phyloP scores from a whole-genome alignment of 2,329 filamentous ascomycete species.

The Fonsecaea nubica region DNA sequence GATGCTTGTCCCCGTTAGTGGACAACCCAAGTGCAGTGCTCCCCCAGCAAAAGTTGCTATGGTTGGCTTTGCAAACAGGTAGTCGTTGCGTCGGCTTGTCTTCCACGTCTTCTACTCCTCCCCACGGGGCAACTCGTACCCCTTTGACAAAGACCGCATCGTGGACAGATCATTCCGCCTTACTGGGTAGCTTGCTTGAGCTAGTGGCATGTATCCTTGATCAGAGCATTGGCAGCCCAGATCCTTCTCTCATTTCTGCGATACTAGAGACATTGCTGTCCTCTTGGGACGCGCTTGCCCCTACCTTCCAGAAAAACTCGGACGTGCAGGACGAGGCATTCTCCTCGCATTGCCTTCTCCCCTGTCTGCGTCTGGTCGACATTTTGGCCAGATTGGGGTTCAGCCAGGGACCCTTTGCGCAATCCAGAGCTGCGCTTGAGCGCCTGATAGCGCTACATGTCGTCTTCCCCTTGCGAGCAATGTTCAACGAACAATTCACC shows the following conservation, averaged over 20 bases:
- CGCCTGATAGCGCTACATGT: conserved; percentile 45
- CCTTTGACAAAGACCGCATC: conserved; percentile 17
- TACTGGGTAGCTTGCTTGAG: conserved; percentile 28
- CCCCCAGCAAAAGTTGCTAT: conserved; percentile 9
- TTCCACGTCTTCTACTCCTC: neutral
- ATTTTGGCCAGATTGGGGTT: conserved; percentile 1
- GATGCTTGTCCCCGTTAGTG: conserved; percentile 20
- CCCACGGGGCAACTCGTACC: neutral
- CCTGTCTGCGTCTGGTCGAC: conserved; percentile 42
- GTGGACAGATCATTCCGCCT: conserved; percentile 19
- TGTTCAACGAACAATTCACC: conserved; percentile 32
- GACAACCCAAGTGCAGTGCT: neutral
- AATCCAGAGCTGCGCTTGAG: conserved; percentile 39
- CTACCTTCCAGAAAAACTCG: conserved; percentile 1
- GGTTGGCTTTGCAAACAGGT: conserved; percentile 28
- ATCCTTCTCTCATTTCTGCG: conserved; percentile 5
- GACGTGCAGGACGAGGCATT: conserved; percentile 31
- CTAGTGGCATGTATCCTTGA: conserved; percentile 7
- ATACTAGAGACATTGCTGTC: conserved; percentile 16
- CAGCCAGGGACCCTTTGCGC: neutral
- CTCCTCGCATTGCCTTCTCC: conserved; percentile 40
- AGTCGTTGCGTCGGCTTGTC: conserved; percentile 28
- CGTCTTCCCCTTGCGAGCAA: conserved; percentile 44
- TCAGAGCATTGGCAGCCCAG: neutral
- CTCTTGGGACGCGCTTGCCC: conserved; percentile 23